Evolutionary conservation across 106 monocot species (phyloP).

Genomic region (Cymbidium sinense): DNA sequence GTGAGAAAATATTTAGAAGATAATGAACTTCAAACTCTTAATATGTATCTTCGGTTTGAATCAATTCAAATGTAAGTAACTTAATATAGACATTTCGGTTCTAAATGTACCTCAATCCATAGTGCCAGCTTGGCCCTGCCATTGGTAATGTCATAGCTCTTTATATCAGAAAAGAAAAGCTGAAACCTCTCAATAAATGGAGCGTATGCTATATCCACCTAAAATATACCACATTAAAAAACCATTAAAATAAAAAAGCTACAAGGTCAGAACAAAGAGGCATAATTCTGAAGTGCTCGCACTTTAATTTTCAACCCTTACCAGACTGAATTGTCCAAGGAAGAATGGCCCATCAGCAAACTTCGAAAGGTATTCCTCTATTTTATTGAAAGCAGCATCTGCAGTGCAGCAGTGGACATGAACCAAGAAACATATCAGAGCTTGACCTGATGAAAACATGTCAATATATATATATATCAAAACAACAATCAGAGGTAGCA

Average conservation of each 20-base stretch:
- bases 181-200: slow-evolving; percentile 88
- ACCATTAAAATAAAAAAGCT: neutral
- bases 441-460: neutral
- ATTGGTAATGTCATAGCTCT: slow-evolving; percentile 67
- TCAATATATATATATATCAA: slow-evolving; percentile 2
- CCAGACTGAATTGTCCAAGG: slow-evolving; percentile 82
- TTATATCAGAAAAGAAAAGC: slow-evolving; percentile 35
- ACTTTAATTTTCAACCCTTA: slow-evolving; percentile 17
- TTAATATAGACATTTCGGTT: neutral
- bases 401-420: neutral
- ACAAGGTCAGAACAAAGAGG: neutral
- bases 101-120: slow-evolving; percentile 62
- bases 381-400: slow-evolving; percentile 61
- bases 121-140: slow-evolving; percentile 58
- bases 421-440: neutral
- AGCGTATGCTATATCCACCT: slow-evolving; percentile 88
- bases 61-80: neutral
- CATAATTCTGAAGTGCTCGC: neutral
- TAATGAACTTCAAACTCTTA: neutral
- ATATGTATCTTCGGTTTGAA: neutral
- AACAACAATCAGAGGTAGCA: neutral
- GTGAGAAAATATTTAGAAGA: neutral
- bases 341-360: slow-evolving; percentile 88
- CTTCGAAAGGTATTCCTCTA: slow-evolving; percentile 60
- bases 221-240: neutral